Evolutionary conservation across 805 yeast species (phyloP).

Genomic region (Ogataea ramenticola): DNA sequence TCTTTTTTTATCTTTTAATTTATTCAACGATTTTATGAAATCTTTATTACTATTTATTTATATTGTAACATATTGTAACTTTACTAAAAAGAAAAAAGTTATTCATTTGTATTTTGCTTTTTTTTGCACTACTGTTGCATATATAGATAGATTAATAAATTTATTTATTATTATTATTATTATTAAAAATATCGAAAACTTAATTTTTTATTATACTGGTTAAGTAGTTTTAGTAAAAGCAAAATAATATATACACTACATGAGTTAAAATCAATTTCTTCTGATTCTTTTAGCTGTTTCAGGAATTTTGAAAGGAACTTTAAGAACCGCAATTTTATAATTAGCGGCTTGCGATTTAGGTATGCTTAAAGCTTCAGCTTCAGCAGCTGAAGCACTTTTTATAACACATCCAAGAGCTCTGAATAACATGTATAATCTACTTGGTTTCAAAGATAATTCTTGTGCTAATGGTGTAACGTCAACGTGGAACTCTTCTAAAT

Average conservation of each 20-base stretch:
- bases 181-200: too few species aligned
- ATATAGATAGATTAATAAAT: too few species aligned
- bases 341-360: slow-evolving; percentile 44
- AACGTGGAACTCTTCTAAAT: slow-evolving; percentile 65
- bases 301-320: slow-evolving; percentile 86
- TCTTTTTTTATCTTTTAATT: neutral
- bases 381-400: slow-evolving; percentile 63
- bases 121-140: too few species aligned
- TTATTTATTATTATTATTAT: too few species aligned
- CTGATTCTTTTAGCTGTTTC: slow-evolving; percentile 59
- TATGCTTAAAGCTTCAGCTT: slow-evolving; percentile 67
- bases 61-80: neutral
- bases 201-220: too few species aligned
- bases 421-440: slow-evolving; percentile 59
- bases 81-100: too few species aligned
- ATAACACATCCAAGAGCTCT: slow-evolving; percentile 78
- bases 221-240: too few species aligned
- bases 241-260: too few species aligned
- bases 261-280: slow-evolving; percentile 2
- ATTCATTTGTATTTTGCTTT: too few species aligned
- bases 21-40: neutral
- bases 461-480: slow-evolving; percentile 78
- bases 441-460: slow-evolving; percentile 76
- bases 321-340: slow-evolving; percentile 74
- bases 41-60: neutral